phyloP scores from a whole-genome alignment of 2,329 filamentous ascomycete species.

The Talaromyces atroroseus region DNA sequence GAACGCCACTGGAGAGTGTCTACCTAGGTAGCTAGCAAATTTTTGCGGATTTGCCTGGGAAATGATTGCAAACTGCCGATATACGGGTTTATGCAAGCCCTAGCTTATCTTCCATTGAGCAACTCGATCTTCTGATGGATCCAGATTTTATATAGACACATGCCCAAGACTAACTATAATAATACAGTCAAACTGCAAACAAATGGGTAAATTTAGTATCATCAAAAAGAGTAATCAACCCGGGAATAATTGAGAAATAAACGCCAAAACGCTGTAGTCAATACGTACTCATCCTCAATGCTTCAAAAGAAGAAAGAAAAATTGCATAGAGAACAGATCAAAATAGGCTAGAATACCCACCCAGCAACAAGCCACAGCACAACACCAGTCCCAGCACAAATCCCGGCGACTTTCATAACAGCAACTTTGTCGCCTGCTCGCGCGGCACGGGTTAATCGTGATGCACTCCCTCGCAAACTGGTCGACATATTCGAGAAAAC shows the following conservation, averaged over 20 bases:
- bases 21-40: too few species aligned
- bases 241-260: neutral
- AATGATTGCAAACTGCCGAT: too few species aligned
- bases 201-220: neutral
- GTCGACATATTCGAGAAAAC: conserved; percentile 85
- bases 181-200: neutral
- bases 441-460: conserved; percentile 82
- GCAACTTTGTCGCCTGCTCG: conserved; percentile 84
- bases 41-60: too few species aligned
- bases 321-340: neutral
- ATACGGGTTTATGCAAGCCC: too few species aligned
- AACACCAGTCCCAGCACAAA: conserved; percentile 67
- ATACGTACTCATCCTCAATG: neutral
- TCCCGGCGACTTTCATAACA: conserved; percentile 80
- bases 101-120: too few species aligned
- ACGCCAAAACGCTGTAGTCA: neutral
- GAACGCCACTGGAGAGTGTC: too few species aligned
- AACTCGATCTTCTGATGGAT: too few species aligned
- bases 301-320: neutral
- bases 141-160: neutral
- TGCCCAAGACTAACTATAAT: neutral
- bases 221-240: neutral
- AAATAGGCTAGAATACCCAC: conserved; percentile 43
- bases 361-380: conserved; percentile 68
- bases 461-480: conserved; percentile 76